A percentile compares a stretch with the other conserved stretches of the same genome.
phyloP scores from a whole-genome alignment of 1,284 basidiomycete genomes.

The Hymenochaete sp. region DNA sequence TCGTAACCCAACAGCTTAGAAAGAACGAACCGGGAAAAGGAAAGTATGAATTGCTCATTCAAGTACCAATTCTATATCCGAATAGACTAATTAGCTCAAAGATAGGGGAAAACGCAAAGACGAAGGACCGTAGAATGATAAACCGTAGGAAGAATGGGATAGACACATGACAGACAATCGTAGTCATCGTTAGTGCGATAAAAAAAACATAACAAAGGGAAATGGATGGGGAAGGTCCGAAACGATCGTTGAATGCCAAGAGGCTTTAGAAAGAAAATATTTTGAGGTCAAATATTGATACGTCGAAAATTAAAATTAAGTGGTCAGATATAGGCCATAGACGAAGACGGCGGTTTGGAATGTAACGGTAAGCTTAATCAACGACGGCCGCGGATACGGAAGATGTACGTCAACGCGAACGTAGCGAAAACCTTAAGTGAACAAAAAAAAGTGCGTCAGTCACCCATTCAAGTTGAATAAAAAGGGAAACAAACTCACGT shows the following conservation, averaged over 20 bases:
- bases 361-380: not conserved
- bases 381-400: slow-evolving; percentile 26
- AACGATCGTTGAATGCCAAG: not conserved
- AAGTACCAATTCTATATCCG: not conserved
- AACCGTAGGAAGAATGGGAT: not conserved
- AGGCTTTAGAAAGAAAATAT: not conserved
- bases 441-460: not conserved
- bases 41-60: not conserved
- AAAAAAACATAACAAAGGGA: not conserved
- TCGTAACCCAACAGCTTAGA: not conserved
- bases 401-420: slow-evolving; percentile 31
- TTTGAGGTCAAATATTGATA: not conserved
- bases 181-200: not conserved
- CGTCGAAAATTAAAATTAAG: not conserved
- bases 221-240: not conserved
- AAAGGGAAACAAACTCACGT: slow-evolving; percentile 31
- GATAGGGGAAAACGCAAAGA: not conserved
- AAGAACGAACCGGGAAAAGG: not conserved
- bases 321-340: not conserved
- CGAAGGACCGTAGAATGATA: not conserved
- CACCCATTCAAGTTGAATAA: not conserved
- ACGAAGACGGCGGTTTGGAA: not conserved
- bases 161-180: not conserved
- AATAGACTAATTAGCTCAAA: not conserved
- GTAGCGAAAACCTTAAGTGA: slow-evolving; percentile 28